Conservation (phyloP, 1,139 yeast species). For the Saccharomycopsis hybrid region DNA sequence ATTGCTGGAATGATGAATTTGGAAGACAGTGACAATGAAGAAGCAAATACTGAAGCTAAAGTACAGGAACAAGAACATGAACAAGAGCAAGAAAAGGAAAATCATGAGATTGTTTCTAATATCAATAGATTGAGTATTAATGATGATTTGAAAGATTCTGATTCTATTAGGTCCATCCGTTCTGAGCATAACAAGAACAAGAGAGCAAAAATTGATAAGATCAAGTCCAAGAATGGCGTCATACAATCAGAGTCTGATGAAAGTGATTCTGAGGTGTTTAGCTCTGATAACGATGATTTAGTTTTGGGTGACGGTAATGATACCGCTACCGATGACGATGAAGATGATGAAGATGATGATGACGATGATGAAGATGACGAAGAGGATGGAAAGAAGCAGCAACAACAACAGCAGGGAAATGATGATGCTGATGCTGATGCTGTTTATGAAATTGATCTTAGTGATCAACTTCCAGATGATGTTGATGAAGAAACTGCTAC, state of each 20-base stretch:
- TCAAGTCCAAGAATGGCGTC: slow-evolving; percentile 10
- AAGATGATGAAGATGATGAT: slow-evolving; percentile 10
- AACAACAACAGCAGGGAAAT: slow-evolving; percentile 2
- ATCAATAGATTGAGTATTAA: slow-evolving; percentile 21
- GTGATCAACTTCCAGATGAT: slow-evolving; percentile 3
- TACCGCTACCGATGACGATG: slow-evolving; percentile 16
- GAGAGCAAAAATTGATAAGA: slow-evolving; percentile 18
- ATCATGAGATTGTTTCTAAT: slow-evolving; percentile 17
- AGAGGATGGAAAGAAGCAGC: slow-evolving; percentile 24
- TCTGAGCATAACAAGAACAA: slow-evolving; percentile 24
- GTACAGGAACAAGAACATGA: slow-evolving; percentile 7
- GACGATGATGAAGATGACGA: slow-evolving; percentile 11
- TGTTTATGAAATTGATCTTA: slow-evolving; percentile 8
- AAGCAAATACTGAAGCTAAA: background rate
- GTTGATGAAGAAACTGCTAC: slow-evolving; percentile 3
- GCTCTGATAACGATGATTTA: slow-evolving; percentile 20
- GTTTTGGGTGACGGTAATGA: slow-evolving; percentile 19
- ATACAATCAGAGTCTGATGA: slow-evolving; percentile 17
- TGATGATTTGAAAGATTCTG: slow-evolving; percentile 21
- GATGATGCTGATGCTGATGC: slow-evolving; percentile 10
- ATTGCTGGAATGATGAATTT: background rate
- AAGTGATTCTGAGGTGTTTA: background rate
- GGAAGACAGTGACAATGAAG: slow-evolving; percentile 1
- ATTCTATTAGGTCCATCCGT: slow-evolving; percentile 22
- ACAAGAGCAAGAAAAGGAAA: slow-evolving; percentile 10